A percentile compares a stretch with the other conserved stretches of the same genome.
Conservation (phyloP, 306 rosid genomes). For the Cucumis melo region DNA sequence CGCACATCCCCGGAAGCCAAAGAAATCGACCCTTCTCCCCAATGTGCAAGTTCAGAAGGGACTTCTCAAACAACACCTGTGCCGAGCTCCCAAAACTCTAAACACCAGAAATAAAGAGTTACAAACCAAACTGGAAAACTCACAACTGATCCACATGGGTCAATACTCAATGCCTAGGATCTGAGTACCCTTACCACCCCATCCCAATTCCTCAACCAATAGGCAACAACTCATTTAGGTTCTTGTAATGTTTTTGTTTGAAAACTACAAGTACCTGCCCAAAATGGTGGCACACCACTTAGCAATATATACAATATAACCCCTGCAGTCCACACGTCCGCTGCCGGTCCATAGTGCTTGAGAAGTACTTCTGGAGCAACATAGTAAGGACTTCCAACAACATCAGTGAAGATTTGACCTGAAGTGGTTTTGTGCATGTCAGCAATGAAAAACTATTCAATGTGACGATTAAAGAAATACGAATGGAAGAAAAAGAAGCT, state of each 20-base stretch:
- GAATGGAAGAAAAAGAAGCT: not conserved
- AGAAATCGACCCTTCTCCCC: too few relatives aligned
- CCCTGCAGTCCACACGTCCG: conserved; percentile 77
- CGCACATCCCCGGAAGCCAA: too few relatives aligned
- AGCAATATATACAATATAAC: conserved; percentile 64
- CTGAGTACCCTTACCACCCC: not conserved
- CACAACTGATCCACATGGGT: too few relatives aligned
- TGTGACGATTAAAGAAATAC: not conserved
- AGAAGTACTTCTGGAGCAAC: conserved; percentile 82
- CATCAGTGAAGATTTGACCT: conserved; percentile 72
- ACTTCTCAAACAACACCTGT: too few relatives aligned
- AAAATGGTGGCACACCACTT: conserved; percentile 73
- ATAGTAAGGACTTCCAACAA: conserved; percentile 72
- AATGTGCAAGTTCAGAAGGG: too few relatives aligned
- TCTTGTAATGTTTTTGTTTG: not conserved
- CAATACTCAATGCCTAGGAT: not conserved
- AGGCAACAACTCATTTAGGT: conserved; percentile 2
- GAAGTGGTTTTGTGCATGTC: not conserved
- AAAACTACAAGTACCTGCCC: conserved; percentile 47
- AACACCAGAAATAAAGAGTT: too few relatives aligned
- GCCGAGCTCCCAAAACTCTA: too few relatives aligned
- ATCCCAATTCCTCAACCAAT: not conserved
- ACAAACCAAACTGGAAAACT: too few relatives aligned
- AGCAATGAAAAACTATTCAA: not conserved
- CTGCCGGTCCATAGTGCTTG: conserved; percentile 71